Evolutionary conservation across 2,329 filamentous ascomycete genomes (phyloP), one percentile per base, ranked within the genome.

Genomic region (Neophaeococcomyces mojaviensis): DNA sequence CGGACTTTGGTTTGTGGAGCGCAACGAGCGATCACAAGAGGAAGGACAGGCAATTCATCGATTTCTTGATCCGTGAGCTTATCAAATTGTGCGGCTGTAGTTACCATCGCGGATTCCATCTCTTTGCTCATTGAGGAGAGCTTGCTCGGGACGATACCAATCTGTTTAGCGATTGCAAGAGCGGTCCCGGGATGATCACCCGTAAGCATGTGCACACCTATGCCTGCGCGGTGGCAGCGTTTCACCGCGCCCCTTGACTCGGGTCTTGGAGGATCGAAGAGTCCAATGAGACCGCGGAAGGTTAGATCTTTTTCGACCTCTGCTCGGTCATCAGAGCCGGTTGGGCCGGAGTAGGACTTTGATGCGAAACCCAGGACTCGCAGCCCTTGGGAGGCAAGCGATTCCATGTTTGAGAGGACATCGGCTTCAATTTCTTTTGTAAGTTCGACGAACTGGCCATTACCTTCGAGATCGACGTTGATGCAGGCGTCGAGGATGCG

Each of bases 261-360:
- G 2, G 80, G 78, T 1, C 88, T 85, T 46, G 87, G 88, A 3
- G 88, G 88, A 55, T 94, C 88, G 60, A 92, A 90, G 52, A 94
- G 83, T 46, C 87, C 88, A 39, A 85, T 82, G 8, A 95, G 74
- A n/a, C 88, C 89, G 12, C 86, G 76, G 50, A 94, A 85, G 2
- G 73, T 76, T 26, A 95, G 76, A 24, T 78, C 71, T 30, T 66
- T 65, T 59, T 89, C 86, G 15, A 86, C 74, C 2, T 68, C 61
- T 8, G 65, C 61, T 8, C 86, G 82, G 4, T 74, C 65, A 9
- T 73, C 60, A 28, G 75, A 67, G 39, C 69, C 63, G 2, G 72
- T 63, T 13, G 67, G 65, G 5, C 65, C 62, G 36, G 64, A 61
- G 48, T 64, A 44, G 20, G 63, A 48, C 61, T 55, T 64, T 62